Evolutionary conservation across 192 early-diverging fungal species (phyloP).

Genomic region (Backusella mclennaniae): DNA sequence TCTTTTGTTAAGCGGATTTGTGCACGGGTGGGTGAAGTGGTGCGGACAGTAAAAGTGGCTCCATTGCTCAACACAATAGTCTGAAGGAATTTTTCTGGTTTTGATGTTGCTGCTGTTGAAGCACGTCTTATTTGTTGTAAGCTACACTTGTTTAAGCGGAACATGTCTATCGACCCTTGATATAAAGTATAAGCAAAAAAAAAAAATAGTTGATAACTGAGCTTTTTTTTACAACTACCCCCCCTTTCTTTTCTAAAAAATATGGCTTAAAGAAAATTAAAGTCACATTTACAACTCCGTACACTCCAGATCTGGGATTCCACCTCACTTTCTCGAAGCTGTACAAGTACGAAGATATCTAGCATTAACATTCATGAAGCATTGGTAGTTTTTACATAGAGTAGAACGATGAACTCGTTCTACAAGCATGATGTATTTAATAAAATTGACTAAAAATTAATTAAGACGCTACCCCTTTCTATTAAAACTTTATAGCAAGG

Average conservation of each 20-base stretch:
- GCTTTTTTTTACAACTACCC: neutral
- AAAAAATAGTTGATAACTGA: neutral
- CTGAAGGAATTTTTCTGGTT: conserved; percentile 78
- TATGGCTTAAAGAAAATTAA: neutral
- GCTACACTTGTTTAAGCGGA: neutral
- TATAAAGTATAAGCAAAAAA: neutral
- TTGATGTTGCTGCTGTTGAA: conserved; percentile 12
- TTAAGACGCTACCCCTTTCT: too few species aligned
- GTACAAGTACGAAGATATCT: too few species aligned
- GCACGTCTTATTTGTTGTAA: conserved; percentile 14
- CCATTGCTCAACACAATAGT: conserved; percentile 89
- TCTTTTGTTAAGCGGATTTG: conserved; percentile 87
- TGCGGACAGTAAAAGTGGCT: conserved; percentile 75
- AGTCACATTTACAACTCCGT: conserved; percentile 2
- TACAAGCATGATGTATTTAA: too few species aligned
- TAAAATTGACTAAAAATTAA: too few species aligned
- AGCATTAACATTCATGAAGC: too few species aligned
- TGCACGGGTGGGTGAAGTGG: conserved; percentile 78
- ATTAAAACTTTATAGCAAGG: too few species aligned
- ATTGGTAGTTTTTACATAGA: too few species aligned
- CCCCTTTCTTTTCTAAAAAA: neutral
- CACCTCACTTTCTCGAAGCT: too few species aligned
- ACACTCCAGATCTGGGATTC: too few species aligned
- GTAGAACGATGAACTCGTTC: too few species aligned
- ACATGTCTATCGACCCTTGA: neutral